Evolutionary conservation across 306 rosid genomes (phyloP).

Genomic region (Notholithocarpus densiflorus): DNA sequence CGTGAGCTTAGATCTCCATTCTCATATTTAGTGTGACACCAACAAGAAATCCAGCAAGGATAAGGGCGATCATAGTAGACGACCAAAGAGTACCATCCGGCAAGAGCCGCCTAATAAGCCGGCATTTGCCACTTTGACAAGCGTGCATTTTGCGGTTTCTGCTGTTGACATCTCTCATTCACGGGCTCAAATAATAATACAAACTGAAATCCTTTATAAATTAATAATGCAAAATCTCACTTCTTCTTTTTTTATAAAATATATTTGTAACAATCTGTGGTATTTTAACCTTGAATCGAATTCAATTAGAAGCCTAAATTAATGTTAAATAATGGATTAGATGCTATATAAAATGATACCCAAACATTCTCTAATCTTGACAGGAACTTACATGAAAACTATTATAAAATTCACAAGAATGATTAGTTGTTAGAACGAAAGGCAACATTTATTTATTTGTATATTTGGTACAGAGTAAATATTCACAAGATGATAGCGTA

Average conservation of each 20-base stretch:
- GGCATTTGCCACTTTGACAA: not conserved
- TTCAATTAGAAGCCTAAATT: not conserved
- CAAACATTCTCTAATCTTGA: not conserved
- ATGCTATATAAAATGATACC: not conserved
- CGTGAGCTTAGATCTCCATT: conserved; percentile 19
- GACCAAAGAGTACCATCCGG: not conserved
- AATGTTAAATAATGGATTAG: not conserved
- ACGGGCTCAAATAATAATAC: conserved; percentile 2
- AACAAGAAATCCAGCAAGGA: not conserved
- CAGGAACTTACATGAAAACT: no score
- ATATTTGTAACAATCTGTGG: conserved; percentile 1
- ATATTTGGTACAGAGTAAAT: not conserved
- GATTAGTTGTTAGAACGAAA: not conserved
- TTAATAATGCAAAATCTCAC: not conserved
- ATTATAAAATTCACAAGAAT: not conserved
- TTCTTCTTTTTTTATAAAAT: not conserved
- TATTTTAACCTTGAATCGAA: conserved; percentile 21
- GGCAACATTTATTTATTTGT: not conserved
- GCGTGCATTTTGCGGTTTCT: not conserved
- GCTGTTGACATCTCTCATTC: not conserved
- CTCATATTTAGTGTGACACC: not conserved
- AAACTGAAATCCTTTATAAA: not conserved
- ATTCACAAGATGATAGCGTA: not conserved
- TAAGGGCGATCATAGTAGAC: not conserved
- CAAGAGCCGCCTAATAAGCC: conserved; percentile 5